Conservation (phyloP, 441 rosid genomes). For the Arabidopsis hybrid region DNA sequence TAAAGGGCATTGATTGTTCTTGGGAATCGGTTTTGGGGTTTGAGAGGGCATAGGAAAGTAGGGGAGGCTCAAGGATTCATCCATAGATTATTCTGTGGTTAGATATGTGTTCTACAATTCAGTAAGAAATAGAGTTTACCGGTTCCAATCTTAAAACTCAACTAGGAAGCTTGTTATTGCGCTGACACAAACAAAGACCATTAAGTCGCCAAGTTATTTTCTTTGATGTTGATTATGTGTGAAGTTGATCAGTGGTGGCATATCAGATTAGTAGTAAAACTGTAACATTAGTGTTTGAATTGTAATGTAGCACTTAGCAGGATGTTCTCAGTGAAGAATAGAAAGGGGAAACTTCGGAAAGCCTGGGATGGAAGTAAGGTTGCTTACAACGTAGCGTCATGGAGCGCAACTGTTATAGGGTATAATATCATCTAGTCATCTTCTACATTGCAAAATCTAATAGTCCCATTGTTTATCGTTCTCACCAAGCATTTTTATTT, state of each 20-base stretch:
- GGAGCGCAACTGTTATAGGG: constrained; percentile 95
- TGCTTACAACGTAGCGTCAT: constrained; percentile 80
- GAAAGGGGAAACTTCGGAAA: constrained; percentile 77
- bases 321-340: constrained; percentile 78
- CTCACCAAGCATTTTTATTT: not conserved
- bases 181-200: not conserved
- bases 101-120: not conserved
- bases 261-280: not conserved
- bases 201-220: not conserved
- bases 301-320: constrained; percentile 73
- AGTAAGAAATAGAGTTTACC: not conserved
- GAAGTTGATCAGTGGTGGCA: not conserved
- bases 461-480: not conserved
- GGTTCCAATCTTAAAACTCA: not conserved
- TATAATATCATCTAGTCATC: constrained; percentile 25
- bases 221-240: not conserved
- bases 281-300: constrained; percentile 20
- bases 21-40: not conserved
- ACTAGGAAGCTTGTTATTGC: not conserved
- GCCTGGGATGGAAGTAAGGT: constrained; percentile 97
- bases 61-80: not conserved
- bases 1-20: not conserved
- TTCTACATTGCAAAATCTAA: not conserved
- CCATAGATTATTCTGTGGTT: not conserved
- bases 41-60: not conserved